These are phyloP conservation scores for Botrytis hyacinthi DNA, from an alignment of 2,329 filamentous ascomycete genomes.

Conservation along the genomic window DNA sequence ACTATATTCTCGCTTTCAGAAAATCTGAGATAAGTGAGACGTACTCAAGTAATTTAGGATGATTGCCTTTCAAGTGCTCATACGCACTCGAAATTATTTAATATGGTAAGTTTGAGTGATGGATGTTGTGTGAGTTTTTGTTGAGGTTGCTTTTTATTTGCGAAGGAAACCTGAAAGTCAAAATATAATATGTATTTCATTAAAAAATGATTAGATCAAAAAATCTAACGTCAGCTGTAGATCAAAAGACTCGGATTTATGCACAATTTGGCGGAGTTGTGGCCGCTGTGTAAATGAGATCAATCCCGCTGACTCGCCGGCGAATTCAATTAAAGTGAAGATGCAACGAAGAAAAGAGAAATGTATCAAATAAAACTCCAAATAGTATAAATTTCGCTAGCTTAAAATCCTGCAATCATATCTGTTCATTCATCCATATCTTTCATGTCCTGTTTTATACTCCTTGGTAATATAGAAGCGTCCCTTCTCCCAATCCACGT, in stretches of 20 bases:
- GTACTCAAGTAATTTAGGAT: too few relatives aligned
- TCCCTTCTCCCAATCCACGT: neutral
- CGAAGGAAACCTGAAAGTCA: too few relatives aligned
- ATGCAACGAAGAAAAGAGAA: neutral
- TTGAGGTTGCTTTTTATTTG: too few relatives aligned
- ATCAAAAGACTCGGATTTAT: neutral
- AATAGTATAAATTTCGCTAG: neutral
- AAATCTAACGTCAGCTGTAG: neutral
- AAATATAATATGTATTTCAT: neutral
- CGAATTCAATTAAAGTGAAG: neutral
- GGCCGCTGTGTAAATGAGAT: neutral
- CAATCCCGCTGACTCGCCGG: neutral
- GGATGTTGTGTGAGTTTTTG: too few relatives aligned
- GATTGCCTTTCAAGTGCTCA: too few relatives aligned
- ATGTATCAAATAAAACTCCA: neutral
- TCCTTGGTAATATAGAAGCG: neutral
- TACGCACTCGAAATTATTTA: too few relatives aligned
- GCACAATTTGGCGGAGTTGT: neutral
- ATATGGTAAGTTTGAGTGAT: too few relatives aligned
- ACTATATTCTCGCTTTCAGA: too few relatives aligned
- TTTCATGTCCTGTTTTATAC: neutral
- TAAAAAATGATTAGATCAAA: too few relatives aligned
- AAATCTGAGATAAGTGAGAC: too few relatives aligned
- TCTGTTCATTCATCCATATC: constrained; percentile 2
- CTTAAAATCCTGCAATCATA: neutral